Conservation (phyloP, 768 basidiomycete genomes). For the Neoboletus magnificus region DNA sequence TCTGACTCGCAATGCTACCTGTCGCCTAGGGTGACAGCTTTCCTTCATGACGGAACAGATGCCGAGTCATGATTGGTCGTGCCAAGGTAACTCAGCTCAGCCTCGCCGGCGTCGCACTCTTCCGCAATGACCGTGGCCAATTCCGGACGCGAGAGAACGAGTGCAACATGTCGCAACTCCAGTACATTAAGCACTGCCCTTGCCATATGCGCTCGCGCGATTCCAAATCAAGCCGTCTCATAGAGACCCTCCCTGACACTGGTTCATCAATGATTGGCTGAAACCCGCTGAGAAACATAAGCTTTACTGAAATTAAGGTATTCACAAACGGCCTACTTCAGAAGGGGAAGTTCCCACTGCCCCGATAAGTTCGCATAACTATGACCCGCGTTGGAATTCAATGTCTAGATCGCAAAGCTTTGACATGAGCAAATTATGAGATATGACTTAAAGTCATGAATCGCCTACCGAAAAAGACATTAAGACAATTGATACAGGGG, state of each 20-base stretch:
- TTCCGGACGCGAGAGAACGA: not conserved
- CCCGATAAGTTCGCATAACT: not conserved
- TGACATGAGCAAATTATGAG: not conserved
- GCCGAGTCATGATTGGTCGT: conserved; percentile 15
- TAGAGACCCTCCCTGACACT: not conserved
- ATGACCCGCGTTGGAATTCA: not conserved
- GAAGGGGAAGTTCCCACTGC: not conserved
- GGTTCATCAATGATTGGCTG: conserved; percentile 4
- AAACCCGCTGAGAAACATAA: conserved; percentile 4
- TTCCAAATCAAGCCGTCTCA: conserved; percentile 4
- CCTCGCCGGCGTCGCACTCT: not conserved
- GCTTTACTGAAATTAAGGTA: not conserved
- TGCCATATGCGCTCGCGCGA: conserved; percentile 3
- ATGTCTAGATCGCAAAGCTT: not conserved
- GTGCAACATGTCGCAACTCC: not conserved
- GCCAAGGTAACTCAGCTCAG: conserved; percentile 9
- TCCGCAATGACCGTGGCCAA: conserved; percentile 27
- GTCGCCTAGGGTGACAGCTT: conserved; percentile 2
- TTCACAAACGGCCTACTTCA: conserved; percentile 6
- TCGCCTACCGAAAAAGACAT: conserved; percentile 1
- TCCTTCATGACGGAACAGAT: conserved; percentile 8
- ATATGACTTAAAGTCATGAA: not conserved
- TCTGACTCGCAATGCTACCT: conserved; percentile 4
- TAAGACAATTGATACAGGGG: conserved; percentile 10
- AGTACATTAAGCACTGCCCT: conserved; percentile 14